These are phyloP conservation scores for Pterocarpus santalinus DNA, from an alignment of 306 rosid species.

Conservation along the genomic window DNA sequence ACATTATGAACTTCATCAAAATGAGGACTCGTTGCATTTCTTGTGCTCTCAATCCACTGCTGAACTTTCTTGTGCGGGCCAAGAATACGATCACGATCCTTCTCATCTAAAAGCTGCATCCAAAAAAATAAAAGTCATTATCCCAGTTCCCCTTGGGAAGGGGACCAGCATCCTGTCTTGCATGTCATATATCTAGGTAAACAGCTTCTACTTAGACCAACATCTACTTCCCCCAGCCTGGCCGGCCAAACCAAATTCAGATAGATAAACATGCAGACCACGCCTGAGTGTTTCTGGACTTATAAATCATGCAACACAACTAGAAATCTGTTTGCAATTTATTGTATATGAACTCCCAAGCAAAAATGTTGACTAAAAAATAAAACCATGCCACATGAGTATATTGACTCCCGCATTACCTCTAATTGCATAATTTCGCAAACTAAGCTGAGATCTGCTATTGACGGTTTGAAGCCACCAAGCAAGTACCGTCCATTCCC, in stretches of 20 bases:
- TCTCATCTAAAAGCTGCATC: slow-evolving; percentile 74
- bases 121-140: slow-evolving; percentile 9
- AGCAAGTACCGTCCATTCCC: slow-evolving; percentile 72
- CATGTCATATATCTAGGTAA: slow-evolving; percentile 15
- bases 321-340: slow-evolving; percentile 15
- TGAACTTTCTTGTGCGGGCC: slow-evolving; percentile 85
- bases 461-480: slow-evolving; percentile 76
- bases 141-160: neutral
- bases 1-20: slow-evolving; percentile 78
- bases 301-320: slow-evolving; percentile 34
- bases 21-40: slow-evolving; percentile 78
- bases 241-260: slow-evolving; percentile 1
- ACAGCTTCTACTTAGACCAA: slow-evolving; percentile 12
- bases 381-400: neutral
- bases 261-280: neutral
- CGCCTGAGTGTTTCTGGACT: slow-evolving; percentile 16
- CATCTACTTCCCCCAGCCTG: neutral
- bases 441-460: slow-evolving; percentile 83
- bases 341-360: slow-evolving; percentile 29
- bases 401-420: slow-evolving; percentile 57
- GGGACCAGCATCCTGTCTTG: slow-evolving; percentile 30
- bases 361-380: neutral
- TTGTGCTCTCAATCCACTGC: slow-evolving; percentile 84
- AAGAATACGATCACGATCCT: slow-evolving; percentile 68
- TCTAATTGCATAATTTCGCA: slow-evolving; percentile 87